Evolutionary conservation across 208 protist genomes (phyloP).

Genomic region (Tritrichomonas musculus): DNA sequence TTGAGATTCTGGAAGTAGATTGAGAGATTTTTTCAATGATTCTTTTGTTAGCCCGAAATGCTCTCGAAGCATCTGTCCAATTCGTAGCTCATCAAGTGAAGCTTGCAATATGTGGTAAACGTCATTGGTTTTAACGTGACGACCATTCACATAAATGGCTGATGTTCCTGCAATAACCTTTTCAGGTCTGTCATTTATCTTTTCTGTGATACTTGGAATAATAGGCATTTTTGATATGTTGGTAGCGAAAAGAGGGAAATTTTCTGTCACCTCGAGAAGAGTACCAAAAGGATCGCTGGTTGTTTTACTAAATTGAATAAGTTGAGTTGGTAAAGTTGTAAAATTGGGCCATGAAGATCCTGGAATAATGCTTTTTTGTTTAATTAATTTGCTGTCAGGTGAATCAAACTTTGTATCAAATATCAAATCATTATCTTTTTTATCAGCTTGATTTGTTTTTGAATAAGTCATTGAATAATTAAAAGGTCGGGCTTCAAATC

Average conservation of each 20-base stretch:
- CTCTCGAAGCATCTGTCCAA: not conserved
- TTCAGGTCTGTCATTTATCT: not conserved
- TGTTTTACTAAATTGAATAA: not conserved
- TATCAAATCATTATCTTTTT: too few species aligned
- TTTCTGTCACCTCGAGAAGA: not conserved
- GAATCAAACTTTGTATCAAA: not conserved
- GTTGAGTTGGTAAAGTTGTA: not conserved
- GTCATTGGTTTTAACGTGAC: not conserved
- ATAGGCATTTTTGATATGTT: not conserved
- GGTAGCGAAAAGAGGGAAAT: not conserved
- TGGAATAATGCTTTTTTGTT: not conserved
- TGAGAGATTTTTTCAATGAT: not conserved
- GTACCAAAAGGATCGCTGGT: not conserved
- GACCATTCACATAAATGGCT: not conserved
- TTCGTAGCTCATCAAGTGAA: constrained; percentile 22
- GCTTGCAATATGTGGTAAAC: not conserved
- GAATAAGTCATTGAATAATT: constrained; percentile 31
- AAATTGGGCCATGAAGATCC: not conserved
- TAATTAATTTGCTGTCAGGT: not conserved
- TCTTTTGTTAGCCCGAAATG: not conserved
- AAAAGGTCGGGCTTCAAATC: not conserved
- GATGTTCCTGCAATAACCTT: not conserved
- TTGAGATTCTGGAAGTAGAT: not conserved
- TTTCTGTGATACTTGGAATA: not conserved
- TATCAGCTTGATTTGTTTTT: not conserved